A percentile compares a stretch with the other conserved stretches of the same genome.
These are phyloP conservation scores for Phytophthora melonis DNA, from an alignment of 352 stramenopile species.

Conservation along the genomic window DNA sequence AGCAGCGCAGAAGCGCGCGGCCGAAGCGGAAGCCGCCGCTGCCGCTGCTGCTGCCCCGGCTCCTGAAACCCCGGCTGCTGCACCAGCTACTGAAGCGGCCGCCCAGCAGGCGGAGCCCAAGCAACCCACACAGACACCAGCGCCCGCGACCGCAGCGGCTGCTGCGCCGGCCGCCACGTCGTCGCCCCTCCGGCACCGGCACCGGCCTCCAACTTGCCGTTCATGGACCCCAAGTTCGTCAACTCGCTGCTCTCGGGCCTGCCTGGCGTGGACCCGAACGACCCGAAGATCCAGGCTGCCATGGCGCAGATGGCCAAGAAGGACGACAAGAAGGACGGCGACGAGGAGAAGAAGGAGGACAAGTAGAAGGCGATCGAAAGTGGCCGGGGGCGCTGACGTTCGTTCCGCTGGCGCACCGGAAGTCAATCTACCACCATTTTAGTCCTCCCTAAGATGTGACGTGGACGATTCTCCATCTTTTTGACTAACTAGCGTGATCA, in stretches of 20 bases:
- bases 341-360: conserved; percentile 89
- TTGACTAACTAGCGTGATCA: conserved; percentile 23
- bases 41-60: conserved; percentile 61
- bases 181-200: conserved; percentile 69
- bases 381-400: conserved; percentile 12
- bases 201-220: conserved; percentile 84
- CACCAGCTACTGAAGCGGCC: conserved; percentile 48
- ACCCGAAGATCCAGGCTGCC: conserved; percentile 92
- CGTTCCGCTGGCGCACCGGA: conserved; percentile 11
- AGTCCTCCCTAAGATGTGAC: conserved; percentile 11
- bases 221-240: conserved; percentile 92
- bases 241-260: conserved; percentile 90
- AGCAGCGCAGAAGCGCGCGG: conserved; percentile 91
- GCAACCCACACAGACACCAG: conserved; percentile 47
- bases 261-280: conserved; percentile 92
- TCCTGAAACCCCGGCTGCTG: conserved; percentile 39
- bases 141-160: conserved; percentile 27
- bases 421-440: conserved; percentile 31
- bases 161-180: conserved; percentile 28
- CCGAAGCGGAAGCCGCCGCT: conserved; percentile 84
- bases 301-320: conserved; percentile 91
- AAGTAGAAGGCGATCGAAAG: conserved; percentile 56
- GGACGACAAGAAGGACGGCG: conserved; percentile 82
- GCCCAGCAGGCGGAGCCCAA: conserved; percentile 39
- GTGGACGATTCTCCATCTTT: conserved; percentile 4